Conservation (phyloP, 192 early-diverging fungal genomes). For the Tieghemiomyces parasiticus region DNA sequence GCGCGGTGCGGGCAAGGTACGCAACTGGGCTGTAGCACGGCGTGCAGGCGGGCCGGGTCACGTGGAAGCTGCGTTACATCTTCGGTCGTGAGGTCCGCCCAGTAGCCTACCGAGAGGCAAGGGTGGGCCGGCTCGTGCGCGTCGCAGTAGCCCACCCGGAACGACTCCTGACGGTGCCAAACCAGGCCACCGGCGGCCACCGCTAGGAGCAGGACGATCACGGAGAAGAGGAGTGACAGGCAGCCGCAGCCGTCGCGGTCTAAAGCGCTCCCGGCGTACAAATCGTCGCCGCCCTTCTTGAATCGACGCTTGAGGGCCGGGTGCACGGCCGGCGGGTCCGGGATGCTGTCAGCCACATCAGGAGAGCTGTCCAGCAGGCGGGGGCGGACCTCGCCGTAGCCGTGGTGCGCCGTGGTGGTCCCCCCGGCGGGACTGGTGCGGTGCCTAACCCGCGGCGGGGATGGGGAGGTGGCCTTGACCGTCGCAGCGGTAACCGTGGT, state of each 20-base stretch:
- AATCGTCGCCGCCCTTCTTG: background rate
- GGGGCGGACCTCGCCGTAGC: too few species aligned
- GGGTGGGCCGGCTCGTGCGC: background rate
- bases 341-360: background rate
- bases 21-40: background rate
- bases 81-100: background rate
- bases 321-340: background rate
- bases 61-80: background rate
- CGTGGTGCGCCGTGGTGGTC: too few species aligned
- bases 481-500: too few species aligned
- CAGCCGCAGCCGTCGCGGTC: background rate
- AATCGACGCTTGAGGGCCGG: slow-evolving; percentile 2
- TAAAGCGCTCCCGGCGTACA: background rate
- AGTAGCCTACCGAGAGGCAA: background rate
- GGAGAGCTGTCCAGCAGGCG: background rate
- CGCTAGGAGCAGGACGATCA: background rate
- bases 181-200: background rate
- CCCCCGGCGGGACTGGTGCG: too few species aligned
- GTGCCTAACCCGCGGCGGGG: too few species aligned
- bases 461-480: too few species aligned
- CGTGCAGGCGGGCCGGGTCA: background rate
- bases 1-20: slow-evolving; percentile 4
- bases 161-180: slow-evolving; percentile 9
- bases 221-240: background rate
- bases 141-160: slow-evolving; percentile 2